A percentile compares a stretch with the other conserved stretches of the same genome.
Conservation (phyloP, 345 rosid genomes). For the thale cress (Arabidopsis thaliana) region DNA sequence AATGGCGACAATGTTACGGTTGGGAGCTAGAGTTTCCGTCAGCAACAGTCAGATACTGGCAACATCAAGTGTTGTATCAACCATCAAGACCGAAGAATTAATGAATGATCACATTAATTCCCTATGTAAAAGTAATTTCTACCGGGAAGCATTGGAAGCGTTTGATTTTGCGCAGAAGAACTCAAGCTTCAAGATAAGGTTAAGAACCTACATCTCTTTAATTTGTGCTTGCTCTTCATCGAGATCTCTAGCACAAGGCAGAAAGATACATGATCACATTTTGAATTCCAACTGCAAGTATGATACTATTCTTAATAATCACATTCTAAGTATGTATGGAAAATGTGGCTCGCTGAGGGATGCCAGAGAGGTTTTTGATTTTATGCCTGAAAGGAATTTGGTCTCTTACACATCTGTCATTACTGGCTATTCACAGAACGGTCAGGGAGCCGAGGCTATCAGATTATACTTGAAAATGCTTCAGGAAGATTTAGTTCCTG, state of each 20-base stretch:
- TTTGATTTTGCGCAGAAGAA: slow-evolving; percentile 48
- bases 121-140: slow-evolving; percentile 47
- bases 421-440: slow-evolving; percentile 77
- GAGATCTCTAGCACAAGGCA: slow-evolving; percentile 57
- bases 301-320: slow-evolving; percentile 59
- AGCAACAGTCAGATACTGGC: slow-evolving; percentile 22
- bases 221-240: slow-evolving; percentile 56
- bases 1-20: slow-evolving; percentile 33
- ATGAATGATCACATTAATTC: slow-evolving; percentile 52
- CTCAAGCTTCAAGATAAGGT: slow-evolving; percentile 42
- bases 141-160: slow-evolving; percentile 60
- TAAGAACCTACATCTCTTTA: slow-evolving; percentile 48
- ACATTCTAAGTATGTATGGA: slow-evolving; percentile 71
- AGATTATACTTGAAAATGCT: slow-evolving; percentile 55
- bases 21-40: slow-evolving; percentile 27
- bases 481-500: slow-evolving; percentile 51
- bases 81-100: slow-evolving; percentile 47
- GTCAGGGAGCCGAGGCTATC: slow-evolving; percentile 52
- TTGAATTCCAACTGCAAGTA: slow-evolving; percentile 48
- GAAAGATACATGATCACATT: slow-evolving; percentile 62
- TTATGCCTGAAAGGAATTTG: slow-evolving; percentile 66
- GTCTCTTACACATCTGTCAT: slow-evolving; percentile 88
- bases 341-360: slow-evolving; percentile 74
- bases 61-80: slow-evolving; percentile 14
- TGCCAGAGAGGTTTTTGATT: slow-evolving; percentile 68